Evolutionary conservation across 1,284 basidiomycete genomes (phyloP), one percentile per base, ranked within the genome.

Genomic region (Rhodotorula sp.): DNA sequence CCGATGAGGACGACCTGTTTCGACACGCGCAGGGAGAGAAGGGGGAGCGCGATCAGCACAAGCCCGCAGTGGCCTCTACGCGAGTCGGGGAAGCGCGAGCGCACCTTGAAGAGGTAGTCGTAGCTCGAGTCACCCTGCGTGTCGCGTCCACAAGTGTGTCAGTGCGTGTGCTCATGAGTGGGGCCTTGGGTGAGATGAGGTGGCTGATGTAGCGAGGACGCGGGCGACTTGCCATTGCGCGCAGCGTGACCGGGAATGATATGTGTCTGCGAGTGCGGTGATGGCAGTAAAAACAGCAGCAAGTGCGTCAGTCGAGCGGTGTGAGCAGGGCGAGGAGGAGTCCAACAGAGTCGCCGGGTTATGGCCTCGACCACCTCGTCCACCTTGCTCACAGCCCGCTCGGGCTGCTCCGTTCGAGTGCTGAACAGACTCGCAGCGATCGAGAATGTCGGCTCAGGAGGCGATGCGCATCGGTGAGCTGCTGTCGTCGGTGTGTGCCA

Each of bases 71-170:
- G 17, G 10, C 47, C 19, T 8, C 46, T 27, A 20, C 22, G 24
- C 8, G 27, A 2, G 29, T 46, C 8, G 22, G 47, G 47, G 17
- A 15, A 5, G 30, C 13, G 20, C 6, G n/a, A 17, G 27, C 83
- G 39, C 30, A 92, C 92, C 87, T 96, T 95, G 89, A 95, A 95
- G 78, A 95, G 88, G 84, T 90, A 95, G 81, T 95, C 92, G 83
- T 91, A 94, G 86, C 61, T 67, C 13, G 70, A 67, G 60, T 74
- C 73, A 46, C 65, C 70, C 73, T 74, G 62, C 39, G 27, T 8
- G 46, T 9, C 30, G 8, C 24, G 10, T 11, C 39, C 11, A 17
- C 11, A 17, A 15, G 30, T 19, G 56, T 27, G 48, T 36, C 36
- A 52, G 64, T 56, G 39, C 39, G 39, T 44, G 27, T 24, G 39